Evolutionary conservation across 2,329 filamentous ascomycete genomes (phyloP), one percentile per base, ranked within the genome.

Genomic region (Colletotrichum sojae): DNA sequence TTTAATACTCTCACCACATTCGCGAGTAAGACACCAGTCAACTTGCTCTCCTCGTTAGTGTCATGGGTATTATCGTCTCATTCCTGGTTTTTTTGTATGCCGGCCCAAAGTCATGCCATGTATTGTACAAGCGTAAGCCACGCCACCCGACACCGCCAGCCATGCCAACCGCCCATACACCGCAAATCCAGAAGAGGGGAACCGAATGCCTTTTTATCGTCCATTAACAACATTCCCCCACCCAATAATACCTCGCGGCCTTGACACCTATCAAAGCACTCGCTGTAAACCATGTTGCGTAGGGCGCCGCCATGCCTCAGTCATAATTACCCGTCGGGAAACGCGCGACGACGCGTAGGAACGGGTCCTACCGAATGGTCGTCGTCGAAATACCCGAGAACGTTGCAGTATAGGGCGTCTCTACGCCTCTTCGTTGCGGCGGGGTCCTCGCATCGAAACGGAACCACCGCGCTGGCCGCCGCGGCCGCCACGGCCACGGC

Each of bases 401-500:
- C 69, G 54, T 53, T 66, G 51, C n/a, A 43, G 60, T 18, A 60
- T 52, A 66, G 65, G 64, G 66, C 54, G 70, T 49, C 71, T 73
- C 76, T 80, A 83, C 60, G 80, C 78, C 77, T 83, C 80, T 54
- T 83, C 81, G 72, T 70, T 78, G 54, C 80, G 81, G 69, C 82
- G 82, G 60, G 75, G 73, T 59, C 78, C 78, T 56, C 81, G 78
- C 65, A 76, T 75, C 48, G 79, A 69, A 57, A 74, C 76, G 58
- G 78, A 78, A 31, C 75, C 73, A 64, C 78, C 79, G 22, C 82
- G 78, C 55, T 77, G 67, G 56, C 72, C 78, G 53, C 82, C 81
- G 43, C 82, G 78, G 18, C 81, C 79, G 25, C 82, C 79, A 18
- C 83, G 80, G 45, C 78, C 81, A 62, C 84, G 82, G 48, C 83